Evolutionary conservation across 352 stramenopile species (phyloP).

Genomic region (Pythium sukuiense): DNA sequence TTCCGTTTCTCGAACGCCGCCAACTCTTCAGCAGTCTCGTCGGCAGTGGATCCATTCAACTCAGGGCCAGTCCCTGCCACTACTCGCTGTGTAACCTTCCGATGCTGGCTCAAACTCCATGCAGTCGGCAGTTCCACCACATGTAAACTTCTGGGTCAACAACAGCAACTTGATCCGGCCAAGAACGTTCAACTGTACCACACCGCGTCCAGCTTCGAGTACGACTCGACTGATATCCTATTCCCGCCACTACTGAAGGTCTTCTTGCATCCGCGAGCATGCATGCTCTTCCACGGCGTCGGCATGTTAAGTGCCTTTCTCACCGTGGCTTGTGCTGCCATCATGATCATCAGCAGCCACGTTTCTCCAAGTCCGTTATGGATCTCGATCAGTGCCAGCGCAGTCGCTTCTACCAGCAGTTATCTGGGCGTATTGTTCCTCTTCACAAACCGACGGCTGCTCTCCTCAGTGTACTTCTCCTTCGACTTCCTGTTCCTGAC

Average conservation of each 20-base stretch:
- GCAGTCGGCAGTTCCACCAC: background rate
- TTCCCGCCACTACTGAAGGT: background rate
- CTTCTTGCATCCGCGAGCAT: background rate
- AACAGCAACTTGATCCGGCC: background rate
- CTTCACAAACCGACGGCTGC: slow-evolving; percentile 16
- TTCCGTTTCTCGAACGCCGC: background rate
- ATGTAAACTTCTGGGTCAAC: background rate
- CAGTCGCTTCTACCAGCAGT: background rate
- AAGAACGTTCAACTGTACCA: background rate
- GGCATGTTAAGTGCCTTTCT: background rate
- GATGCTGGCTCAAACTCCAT: slow-evolving; percentile 11
- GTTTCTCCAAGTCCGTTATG: background rate
- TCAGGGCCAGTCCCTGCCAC: background rate
- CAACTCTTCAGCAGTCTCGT: background rate
- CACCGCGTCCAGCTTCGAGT: background rate
- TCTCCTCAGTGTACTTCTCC: slow-evolving; percentile 3
- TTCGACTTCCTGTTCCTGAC: slow-evolving; percentile 28
- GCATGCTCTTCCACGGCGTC: background rate
- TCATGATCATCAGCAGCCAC: background rate
- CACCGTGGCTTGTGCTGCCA: background rate
- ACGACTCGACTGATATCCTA: background rate
- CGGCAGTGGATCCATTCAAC: background rate
- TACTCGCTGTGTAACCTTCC: slow-evolving; percentile 13
- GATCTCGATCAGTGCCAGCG: background rate
- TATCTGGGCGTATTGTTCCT: slow-evolving; percentile 6